Conservation (phyloP, 1,284 basidiomycete species). For the Ustilago nuda region DNA sequence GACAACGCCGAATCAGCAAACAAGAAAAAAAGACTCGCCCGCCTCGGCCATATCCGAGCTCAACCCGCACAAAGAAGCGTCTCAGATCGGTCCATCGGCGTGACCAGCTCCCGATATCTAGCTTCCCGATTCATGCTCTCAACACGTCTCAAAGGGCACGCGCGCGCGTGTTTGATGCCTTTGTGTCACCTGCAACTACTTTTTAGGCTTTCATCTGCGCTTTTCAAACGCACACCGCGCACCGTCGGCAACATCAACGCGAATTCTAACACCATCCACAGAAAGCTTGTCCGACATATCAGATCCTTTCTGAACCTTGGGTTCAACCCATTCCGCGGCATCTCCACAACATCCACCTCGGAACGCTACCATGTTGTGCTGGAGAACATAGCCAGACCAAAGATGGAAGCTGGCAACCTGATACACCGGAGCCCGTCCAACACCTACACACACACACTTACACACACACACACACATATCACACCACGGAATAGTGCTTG, state of each 20-base stretch:
- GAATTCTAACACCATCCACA: conserved; percentile 35
- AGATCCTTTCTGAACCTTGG: neutral
- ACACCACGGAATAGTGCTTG: neutral
- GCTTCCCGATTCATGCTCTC: conserved; percentile 11
- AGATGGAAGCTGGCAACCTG: conserved; percentile 13
- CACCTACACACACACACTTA: neutral
- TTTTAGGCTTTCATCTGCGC: conserved; percentile 7
- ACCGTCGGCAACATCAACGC: conserved; percentile 14
- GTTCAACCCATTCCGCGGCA: conserved; percentile 4
- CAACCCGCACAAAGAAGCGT: neutral
- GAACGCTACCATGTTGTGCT: neutral
- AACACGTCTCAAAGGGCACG: conserved; percentile 15
- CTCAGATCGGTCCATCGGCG: conserved; percentile 4
- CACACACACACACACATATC: neutral
- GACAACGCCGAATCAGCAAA: conserved; percentile 23
- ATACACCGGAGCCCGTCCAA: conserved; percentile 1
- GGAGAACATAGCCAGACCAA: conserved; percentile 2
- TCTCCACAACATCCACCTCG: neutral
- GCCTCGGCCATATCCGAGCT: conserved; percentile 8
- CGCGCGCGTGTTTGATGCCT: conserved; percentile 18
- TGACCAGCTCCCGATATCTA: neutral
- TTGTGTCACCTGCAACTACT: neutral
- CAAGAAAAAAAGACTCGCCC: neutral
- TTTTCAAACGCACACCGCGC: conserved; percentile 1
- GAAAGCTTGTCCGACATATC: conserved; percentile 4